Percentiles rank a stretch among this genome's conserved stretches.
Evolutionary conservation across 345 rosid genomes (phyloP).

Genomic region (Mangifera indica): DNA sequence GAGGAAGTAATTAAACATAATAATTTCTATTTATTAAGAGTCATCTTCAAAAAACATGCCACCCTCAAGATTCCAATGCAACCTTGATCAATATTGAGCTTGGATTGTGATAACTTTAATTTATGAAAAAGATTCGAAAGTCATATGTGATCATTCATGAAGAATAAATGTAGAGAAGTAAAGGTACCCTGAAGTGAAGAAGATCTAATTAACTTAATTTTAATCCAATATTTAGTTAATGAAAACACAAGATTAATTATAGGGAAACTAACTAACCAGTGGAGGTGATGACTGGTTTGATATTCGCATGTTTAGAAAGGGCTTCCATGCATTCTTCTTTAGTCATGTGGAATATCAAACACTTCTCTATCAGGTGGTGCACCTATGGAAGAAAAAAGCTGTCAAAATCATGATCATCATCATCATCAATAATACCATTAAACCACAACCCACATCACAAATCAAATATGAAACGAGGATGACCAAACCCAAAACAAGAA

Average conservation of each 20-base stretch:
- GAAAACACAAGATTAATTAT: too few relatives aligned
- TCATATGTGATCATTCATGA: background rate
- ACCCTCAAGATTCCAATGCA: too few relatives aligned
- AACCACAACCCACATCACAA: background rate
- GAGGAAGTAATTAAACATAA: too few relatives aligned
- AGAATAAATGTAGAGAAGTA: too few relatives aligned
- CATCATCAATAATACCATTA: background rate
- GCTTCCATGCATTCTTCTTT: slow-evolving; percentile 97
- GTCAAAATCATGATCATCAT: background rate
- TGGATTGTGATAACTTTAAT: background rate
- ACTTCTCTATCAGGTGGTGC: slow-evolving; percentile 92
- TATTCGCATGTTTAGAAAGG: slow-evolving; percentile 88
- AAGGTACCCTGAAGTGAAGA: too few relatives aligned
- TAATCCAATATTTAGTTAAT: too few relatives aligned
- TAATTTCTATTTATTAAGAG: too few relatives aligned
- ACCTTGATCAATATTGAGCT: background rate
- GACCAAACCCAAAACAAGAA: background rate
- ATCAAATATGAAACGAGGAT: background rate
- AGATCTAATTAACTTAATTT: too few relatives aligned
- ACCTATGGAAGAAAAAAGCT: slow-evolving; percentile 44
- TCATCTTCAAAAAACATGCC: too few relatives aligned
- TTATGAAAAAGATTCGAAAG: too few relatives aligned
- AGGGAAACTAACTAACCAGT: slow-evolving; percentile 52
- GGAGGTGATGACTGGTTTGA: slow-evolving; percentile 88
- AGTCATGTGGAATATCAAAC: slow-evolving; percentile 79